Percentiles rank a stretch among this genome's conserved stretches.
Evolutionary conservation across 345 rosid species (phyloP).

Genomic region (Eutrema japonicum): DNA sequence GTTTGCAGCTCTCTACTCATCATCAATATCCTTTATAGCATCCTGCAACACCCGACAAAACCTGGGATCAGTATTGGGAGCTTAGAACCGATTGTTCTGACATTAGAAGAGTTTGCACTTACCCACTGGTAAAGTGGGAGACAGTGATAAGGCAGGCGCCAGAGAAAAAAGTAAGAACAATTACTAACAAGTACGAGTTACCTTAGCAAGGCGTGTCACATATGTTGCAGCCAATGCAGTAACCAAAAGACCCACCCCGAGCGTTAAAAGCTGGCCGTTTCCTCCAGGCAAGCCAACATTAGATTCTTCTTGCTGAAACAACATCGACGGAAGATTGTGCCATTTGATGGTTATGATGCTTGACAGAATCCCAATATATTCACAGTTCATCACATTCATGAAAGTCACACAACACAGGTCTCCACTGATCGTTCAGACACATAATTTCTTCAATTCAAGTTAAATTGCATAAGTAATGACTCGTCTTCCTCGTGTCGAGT

Average conservation of each 20-base stretch:
- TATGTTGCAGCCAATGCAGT: conserved; percentile 91
- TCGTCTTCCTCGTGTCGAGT: neutral
- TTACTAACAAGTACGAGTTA: conserved; percentile 30
- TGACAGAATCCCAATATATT: conserved; percentile 1
- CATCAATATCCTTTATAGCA: conserved; percentile 64
- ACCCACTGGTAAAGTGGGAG: conserved; percentile 1
- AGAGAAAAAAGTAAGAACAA: neutral
- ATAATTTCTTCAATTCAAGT: neutral
- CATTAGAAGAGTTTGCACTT: neutral
- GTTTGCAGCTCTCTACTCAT: conserved; percentile 47
- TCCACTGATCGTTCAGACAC: neutral
- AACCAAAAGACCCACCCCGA: conserved; percentile 80
- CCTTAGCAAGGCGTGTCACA: conserved; percentile 91
- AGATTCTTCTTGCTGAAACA: conserved; percentile 88
- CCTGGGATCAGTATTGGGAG: neutral
- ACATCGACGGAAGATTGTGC: conserved; percentile 1
- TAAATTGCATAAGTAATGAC: neutral
- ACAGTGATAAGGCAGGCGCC: neutral
- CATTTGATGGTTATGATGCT: conserved; percentile 1
- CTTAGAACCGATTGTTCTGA: neutral
- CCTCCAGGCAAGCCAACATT: conserved; percentile 70
- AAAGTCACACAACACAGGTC: neutral
- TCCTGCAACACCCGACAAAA: conserved; percentile 52
- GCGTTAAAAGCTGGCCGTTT: conserved; percentile 73
- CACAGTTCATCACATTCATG: conserved; percentile 9